phyloP scores from a whole-genome alignment of 768 basidiomycete genomes.

The Pisolithus albus region DNA sequence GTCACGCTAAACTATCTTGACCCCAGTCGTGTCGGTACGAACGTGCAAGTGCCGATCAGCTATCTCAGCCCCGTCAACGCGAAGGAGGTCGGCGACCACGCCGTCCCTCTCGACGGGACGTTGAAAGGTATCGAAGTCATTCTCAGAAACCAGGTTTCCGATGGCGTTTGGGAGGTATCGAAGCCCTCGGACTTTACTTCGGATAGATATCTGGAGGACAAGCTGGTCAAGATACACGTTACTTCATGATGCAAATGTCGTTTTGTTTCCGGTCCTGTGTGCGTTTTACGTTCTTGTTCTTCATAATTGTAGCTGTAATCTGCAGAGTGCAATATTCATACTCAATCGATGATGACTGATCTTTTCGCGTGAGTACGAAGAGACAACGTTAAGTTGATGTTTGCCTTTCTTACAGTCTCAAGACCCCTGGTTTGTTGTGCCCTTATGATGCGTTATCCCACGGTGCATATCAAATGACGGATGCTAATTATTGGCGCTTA shows the following conservation, averaged over 20 bases:
- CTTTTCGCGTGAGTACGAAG: too few species aligned
- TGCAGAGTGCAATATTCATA: background rate
- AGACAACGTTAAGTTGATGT: too few species aligned
- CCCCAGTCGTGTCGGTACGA: constrained; percentile 27
- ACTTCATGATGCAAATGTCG: constrained; percentile 7
- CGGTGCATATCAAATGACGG: too few species aligned
- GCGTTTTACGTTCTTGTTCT: too few species aligned
- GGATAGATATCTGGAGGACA: constrained; percentile 12
- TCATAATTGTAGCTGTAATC: background rate
- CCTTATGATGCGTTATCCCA: too few species aligned
- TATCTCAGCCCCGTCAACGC: constrained; percentile 40
- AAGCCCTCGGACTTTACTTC: constrained; percentile 8
- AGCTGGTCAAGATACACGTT: constrained; percentile 22
- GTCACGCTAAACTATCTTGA: constrained; percentile 25
- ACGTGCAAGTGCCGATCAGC: constrained; percentile 32
- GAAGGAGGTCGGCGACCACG: constrained; percentile 36
- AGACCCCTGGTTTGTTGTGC: too few species aligned
- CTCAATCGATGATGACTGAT: background rate
- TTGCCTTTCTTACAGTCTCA: too few species aligned
- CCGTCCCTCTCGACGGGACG: constrained; percentile 41
- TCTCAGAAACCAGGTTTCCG: constrained; percentile 34
- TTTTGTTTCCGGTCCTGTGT: background rate
- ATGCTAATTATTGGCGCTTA: too few species aligned
- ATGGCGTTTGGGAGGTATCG: constrained; percentile 19
- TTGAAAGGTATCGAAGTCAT: constrained; percentile 39